phyloP scores from a whole-genome alignment of 306 rosid species.

The Castanea crenata region DNA sequence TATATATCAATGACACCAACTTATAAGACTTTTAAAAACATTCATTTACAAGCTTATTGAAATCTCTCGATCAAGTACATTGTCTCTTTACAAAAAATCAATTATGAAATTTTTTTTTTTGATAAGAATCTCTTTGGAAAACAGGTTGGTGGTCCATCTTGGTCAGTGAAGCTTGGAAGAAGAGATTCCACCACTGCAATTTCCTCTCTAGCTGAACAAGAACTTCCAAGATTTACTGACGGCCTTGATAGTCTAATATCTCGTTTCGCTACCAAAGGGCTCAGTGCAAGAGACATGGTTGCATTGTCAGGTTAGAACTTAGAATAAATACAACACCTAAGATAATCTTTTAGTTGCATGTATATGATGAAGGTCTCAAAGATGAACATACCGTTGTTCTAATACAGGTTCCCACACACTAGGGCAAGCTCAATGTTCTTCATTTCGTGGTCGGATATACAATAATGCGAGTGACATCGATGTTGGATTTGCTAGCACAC shows the following conservation, averaged over 20 bases:
- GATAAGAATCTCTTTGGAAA: too few species aligned
- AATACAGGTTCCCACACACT: slow-evolving; percentile 5
- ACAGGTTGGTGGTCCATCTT: slow-evolving; percentile 31
- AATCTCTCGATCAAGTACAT: too few species aligned
- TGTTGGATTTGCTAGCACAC: slow-evolving; percentile 11
- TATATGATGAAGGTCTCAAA: too few species aligned
- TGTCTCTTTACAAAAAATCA: too few species aligned
- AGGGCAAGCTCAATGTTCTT: slow-evolving; percentile 8
- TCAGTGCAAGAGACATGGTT: slow-evolving; percentile 33
- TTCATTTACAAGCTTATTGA: too few species aligned
- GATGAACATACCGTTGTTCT: too few species aligned
- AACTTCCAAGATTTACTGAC: slow-evolving; percentile 26
- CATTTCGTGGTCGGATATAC: background rate
- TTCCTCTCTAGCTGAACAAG: slow-evolving; percentile 16
- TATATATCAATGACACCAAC: too few species aligned
- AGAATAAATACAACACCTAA: too few species aligned
- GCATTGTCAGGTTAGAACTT: slow-evolving; percentile 13
- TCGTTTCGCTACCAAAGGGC: slow-evolving; percentile 12
- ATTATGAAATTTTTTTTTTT: too few species aligned
- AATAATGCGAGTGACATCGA: slow-evolving; percentile 4
- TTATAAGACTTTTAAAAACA: too few species aligned
- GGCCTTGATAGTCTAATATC: slow-evolving; percentile 27
- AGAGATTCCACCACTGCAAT: slow-evolving; percentile 40
- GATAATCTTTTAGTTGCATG: too few species aligned
- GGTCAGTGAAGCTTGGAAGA: slow-evolving; percentile 39